phyloP scores from a whole-genome alignment of 495 filamentous ascomycete genomes.

The Aspergillus indologenus region DNA sequence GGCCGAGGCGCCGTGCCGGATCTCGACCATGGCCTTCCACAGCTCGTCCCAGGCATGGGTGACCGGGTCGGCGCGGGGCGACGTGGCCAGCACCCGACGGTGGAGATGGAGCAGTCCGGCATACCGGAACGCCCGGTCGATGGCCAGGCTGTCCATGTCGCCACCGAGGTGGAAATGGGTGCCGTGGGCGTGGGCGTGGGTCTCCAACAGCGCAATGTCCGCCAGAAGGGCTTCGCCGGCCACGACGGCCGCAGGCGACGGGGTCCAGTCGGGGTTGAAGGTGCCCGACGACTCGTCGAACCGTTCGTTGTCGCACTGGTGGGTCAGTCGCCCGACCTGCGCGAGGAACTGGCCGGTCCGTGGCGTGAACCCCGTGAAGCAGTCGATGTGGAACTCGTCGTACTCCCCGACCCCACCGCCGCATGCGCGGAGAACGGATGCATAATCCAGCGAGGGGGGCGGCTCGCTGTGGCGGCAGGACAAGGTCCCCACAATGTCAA shows the following conservation, averaged over 20 bases:
- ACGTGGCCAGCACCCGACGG: conserved; percentile 64
- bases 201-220: conserved; percentile 43
- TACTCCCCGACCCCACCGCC: conserved; percentile 28
- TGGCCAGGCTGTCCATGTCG: conserved; percentile 65
- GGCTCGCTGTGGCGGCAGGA: conserved; percentile 63
- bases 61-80: conserved; percentile 53
- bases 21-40: conserved; percentile 56
- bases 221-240: conserved; percentile 55
- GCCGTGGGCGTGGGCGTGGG: conserved; percentile 29
- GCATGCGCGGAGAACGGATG: conserved; percentile 50
- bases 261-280: conserved; percentile 55
- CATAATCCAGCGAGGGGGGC: conserved; percentile 55
- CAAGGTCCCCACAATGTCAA: conserved; percentile 75
- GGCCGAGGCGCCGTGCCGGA: conserved; percentile 63
- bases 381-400: conserved; percentile 69
- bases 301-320: conserved; percentile 65
- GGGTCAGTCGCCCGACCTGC: conserved; percentile 68
- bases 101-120: conserved; percentile 76
- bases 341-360: conserved; percentile 69
- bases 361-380: conserved; percentile 74
- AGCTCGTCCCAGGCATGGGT: conserved; percentile 64
- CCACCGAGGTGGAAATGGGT: conserved; percentile 35
- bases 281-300: conserved; percentile 55
- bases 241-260: conserved; percentile 48
- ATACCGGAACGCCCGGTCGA: conserved; percentile 77